phyloP scores from a whole-genome alignment of 139 green algal genomes.

The Gonium pectorale region DNA sequence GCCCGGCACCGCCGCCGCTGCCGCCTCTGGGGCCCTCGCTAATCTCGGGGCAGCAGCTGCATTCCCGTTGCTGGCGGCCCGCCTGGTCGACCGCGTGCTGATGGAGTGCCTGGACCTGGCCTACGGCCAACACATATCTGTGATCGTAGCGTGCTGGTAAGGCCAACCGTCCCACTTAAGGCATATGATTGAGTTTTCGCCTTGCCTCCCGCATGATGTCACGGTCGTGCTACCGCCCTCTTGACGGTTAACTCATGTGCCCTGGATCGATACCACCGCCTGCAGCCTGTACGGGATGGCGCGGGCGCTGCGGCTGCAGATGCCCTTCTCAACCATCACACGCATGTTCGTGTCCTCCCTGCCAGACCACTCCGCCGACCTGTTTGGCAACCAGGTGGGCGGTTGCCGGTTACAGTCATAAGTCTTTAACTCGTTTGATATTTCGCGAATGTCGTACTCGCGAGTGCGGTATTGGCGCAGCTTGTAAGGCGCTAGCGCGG shows the following conservation, averaged over 20 bases:
- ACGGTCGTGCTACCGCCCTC: background rate
- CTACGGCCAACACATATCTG: slow-evolving; percentile 35
- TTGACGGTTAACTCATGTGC: background rate
- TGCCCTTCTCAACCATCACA: slow-evolving; percentile 19
- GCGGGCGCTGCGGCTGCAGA: background rate
- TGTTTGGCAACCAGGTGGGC: too few species aligned
- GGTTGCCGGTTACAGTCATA: too few species aligned
- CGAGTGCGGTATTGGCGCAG: too few species aligned
- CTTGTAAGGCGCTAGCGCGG: too few species aligned
- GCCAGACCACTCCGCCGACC: too few species aligned
- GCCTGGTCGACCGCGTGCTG: slow-evolving; percentile 13
- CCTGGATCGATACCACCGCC: background rate
- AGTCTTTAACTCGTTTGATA: too few species aligned
- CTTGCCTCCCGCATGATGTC: background rate
- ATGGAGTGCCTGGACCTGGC: background rate
- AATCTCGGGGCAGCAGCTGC: too few species aligned
- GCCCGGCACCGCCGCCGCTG: background rate
- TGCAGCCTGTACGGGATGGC: slow-evolving; percentile 21
- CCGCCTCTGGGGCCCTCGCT: background rate
- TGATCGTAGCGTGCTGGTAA: slow-evolving; percentile 30
- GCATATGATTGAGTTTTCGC: background rate
- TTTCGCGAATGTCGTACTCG: too few species aligned
- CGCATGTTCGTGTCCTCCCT: too few species aligned
- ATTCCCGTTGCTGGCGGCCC: background rate
- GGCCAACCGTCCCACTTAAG: background rate